A percentile compares a stretch with the other conserved stretches of the same genome.
Conservation (phyloP, 1,284 basidiomycete species). For the Golubevia pallescens region DNA sequence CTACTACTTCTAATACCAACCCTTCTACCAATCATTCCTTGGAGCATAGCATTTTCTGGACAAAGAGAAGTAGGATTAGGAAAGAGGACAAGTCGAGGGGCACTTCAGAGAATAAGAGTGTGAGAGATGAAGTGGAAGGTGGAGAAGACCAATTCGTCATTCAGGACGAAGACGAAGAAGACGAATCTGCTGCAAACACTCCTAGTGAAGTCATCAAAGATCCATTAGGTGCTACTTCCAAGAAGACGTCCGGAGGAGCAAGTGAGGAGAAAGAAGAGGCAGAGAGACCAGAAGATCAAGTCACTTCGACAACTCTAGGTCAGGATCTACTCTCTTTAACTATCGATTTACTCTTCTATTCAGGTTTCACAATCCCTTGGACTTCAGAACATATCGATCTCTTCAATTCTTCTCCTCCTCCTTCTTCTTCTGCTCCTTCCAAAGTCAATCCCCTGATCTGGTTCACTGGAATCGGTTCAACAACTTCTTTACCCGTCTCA, state of each 20-base stretch:
- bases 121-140: background rate
- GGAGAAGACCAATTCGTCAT: slow-evolving; percentile 46
- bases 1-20: background rate
- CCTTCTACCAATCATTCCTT: slow-evolving; percentile 6
- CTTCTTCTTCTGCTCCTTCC: slow-evolving; percentile 14
- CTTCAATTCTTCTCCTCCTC: background rate
- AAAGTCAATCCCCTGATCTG: slow-evolving; percentile 50
- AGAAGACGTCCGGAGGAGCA: background rate
- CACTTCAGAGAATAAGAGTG: slow-evolving; percentile 3
- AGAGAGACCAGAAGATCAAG: slow-evolving; percentile 5
- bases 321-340: slow-evolving; percentile 31
- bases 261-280: background rate
- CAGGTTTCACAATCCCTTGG: slow-evolving; percentile 59
- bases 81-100: slow-evolving; percentile 7
- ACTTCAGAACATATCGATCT: slow-evolving; percentile 42
- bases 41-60: slow-evolving; percentile 34
- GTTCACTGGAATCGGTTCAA: slow-evolving; percentile 55
- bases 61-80: background rate
- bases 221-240: slow-evolving; percentile 16
- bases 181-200: slow-evolving; percentile 3
- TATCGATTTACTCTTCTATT: slow-evolving; percentile 55
- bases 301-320: slow-evolving; percentile 21
- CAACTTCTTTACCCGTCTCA: slow-evolving; percentile 29
- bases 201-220: slow-evolving; percentile 9
- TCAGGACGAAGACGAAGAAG: slow-evolving; percentile 39